phyloP scores from a whole-genome alignment of 331 rosid species.

The Acacia concinna region DNA sequence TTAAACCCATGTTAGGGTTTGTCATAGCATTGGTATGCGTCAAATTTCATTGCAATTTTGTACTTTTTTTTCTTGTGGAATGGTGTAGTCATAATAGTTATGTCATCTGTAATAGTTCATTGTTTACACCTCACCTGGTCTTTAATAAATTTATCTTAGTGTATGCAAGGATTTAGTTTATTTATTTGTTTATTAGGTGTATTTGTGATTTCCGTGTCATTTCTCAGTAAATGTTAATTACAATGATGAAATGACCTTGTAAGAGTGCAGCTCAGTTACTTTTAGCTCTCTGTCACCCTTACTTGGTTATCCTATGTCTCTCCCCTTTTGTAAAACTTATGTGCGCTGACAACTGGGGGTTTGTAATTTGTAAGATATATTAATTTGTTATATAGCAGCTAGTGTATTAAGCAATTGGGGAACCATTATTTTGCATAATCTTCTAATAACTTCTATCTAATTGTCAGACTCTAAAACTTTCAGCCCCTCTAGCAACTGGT shows the following conservation, averaged over 20 bases:
- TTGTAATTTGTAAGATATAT: background rate
- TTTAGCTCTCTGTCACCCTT: background rate
- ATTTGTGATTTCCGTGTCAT: background rate
- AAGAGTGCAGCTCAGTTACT: background rate
- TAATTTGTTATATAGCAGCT: background rate
- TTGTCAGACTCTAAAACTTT: constrained; percentile 78
- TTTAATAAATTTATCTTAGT: background rate
- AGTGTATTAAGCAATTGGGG: background rate
- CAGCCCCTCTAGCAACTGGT: constrained; percentile 97
- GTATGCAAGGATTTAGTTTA: background rate
- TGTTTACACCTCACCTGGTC: constrained; percentile 7
- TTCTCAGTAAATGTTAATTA: background rate
- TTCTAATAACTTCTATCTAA: constrained; percentile 30
- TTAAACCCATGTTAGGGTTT: constrained; percentile 87
- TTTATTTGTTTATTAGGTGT: background rate
- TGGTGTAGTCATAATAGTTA: background rate
- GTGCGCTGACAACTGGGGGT: background rate
- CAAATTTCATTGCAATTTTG: background rate
- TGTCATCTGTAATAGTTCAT: constrained; percentile 2
- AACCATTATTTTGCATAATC: background rate
- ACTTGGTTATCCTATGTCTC: background rate
- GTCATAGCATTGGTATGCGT: constrained; percentile 67
- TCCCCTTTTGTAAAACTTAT: background rate
- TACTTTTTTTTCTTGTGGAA: background rate
- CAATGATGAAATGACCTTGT: background rate